Conservation (phyloP, 768 basidiomycete genomes). For the Pleurotus citrinopileatus region DNA sequence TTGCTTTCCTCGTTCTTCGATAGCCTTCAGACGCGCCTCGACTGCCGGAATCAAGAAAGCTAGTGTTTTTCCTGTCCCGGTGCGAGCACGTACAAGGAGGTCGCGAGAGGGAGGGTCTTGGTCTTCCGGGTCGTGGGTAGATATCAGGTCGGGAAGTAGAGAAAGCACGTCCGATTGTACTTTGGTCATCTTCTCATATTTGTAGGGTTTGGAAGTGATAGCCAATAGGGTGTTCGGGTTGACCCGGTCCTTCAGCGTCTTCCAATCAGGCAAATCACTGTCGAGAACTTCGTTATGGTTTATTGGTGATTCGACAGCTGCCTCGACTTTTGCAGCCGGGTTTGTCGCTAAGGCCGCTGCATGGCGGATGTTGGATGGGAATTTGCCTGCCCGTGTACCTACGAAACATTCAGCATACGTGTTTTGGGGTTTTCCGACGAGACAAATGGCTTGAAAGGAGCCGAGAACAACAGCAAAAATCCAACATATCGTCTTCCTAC, state of each 20-base stretch:
- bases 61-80: slow-evolving; percentile 87
- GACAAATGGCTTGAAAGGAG: neutral
- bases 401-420: neutral
- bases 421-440: neutral
- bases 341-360: neutral
- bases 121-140: slow-evolving; percentile 40
- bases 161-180: slow-evolving; percentile 82
- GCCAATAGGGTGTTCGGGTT: slow-evolving; percentile 49
- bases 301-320: slow-evolving; percentile 1
- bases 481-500: too few relatives aligned
- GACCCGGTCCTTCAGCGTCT: slow-evolving; percentile 34
- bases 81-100: slow-evolving; percentile 82
- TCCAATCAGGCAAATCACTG: slow-evolving; percentile 28
- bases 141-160: slow-evolving; percentile 67
- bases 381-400: neutral
- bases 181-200: slow-evolving; percentile 67
- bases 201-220: slow-evolving; percentile 61
- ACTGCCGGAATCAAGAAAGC: slow-evolving; percentile 87
- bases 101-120: slow-evolving; percentile 46
- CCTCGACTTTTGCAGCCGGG: neutral
- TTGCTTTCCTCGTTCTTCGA: slow-evolving; percentile 43
- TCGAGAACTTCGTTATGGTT: neutral
- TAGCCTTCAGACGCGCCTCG: slow-evolving; percentile 64
- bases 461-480: neutral
- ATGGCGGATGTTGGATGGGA: neutral